Base-by-base conservation (phyloP, 148 eudicot genomes). In the Chenopodium quinoa region DNA sequence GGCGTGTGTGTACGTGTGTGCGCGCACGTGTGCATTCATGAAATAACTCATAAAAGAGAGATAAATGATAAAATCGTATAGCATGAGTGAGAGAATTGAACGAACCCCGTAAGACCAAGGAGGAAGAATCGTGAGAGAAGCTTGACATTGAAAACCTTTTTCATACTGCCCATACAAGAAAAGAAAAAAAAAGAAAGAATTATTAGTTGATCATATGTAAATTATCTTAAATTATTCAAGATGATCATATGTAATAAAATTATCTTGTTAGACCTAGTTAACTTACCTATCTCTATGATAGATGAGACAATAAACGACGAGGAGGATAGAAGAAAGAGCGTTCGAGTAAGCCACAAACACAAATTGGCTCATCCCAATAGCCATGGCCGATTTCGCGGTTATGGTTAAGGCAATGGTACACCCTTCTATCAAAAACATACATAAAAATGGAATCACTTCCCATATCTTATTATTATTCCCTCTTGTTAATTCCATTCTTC, bases 291-390 rank as follows among this genome's bases (percentile, higher is more conserved):
- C 85, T 76, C 83, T 78, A 69, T 86, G 85, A 74, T 73, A 89
- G 31, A 83, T n/a, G 80, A 90, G 85, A 48, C 85, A 86, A 80
- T 82, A 89, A 50, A 86, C 83, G 20, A 93, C 83, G 40, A 93
- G 90, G 16, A 93, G 82, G 72, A 89, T 4, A 1, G 94, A 91
- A 8, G 92, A 85, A 66, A 93, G 89, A 54, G 91, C 93, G 78
- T 93, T 93, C 3, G 97, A 87, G 31, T 93, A 92, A 9, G 89
- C 91, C 74, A 93, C 97, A 63, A 93, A 93, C 19, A 93, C 95
- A 77, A 85, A 92, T 27, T 93, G 95, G 75, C 90, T 93, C 90
- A 91, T 86, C n/a, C 95, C 98, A 50, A 56, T 62, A 23, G 78
- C 76, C 91, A 91, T 88, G 46, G 88, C 87, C 2, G 89, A 86